These are phyloP conservation scores for Triadica sebifera DNA, from an alignment of 345 rosid species.

Conservation along the genomic window DNA sequence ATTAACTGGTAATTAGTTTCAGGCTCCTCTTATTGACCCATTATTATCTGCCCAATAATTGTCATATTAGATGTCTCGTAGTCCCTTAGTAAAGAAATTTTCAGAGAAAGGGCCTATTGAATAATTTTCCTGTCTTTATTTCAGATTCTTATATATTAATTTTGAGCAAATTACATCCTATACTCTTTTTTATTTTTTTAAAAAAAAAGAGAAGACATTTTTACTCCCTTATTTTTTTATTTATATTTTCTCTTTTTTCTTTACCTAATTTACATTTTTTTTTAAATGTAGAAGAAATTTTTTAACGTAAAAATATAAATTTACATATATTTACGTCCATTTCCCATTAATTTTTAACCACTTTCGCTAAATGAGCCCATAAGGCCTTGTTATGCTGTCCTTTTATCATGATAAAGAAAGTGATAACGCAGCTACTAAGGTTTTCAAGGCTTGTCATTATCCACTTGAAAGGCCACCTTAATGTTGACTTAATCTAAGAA, in stretches of 20 bases:
- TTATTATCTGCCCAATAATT: slow-evolving; percentile 24
- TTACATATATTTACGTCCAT: too few relatives aligned
- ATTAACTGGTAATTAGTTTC: slow-evolving; percentile 9
- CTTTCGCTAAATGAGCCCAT: slow-evolving; percentile 13
- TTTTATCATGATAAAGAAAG: slow-evolving; percentile 10
- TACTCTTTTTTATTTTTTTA: too few relatives aligned
- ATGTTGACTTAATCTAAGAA: background rate
- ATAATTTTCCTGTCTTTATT: slow-evolving; percentile 10
- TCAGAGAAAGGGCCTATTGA: slow-evolving; percentile 17
- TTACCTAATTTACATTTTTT: too few relatives aligned
- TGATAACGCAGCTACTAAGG: slow-evolving; percentile 13
- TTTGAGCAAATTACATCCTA: too few relatives aligned
- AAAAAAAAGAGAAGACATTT: too few relatives aligned
- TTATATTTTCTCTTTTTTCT: too few relatives aligned
- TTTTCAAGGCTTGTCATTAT: slow-evolving; percentile 17
- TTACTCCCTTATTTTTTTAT: too few relatives aligned
- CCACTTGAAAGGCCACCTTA: slow-evolving; percentile 16
- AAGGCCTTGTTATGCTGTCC: slow-evolving; percentile 6
- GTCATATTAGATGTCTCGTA: slow-evolving; percentile 21
- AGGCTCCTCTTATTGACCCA: slow-evolving; percentile 22
- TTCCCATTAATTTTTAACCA: slow-evolving; percentile 13
- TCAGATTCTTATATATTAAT: slow-evolving; percentile 14
- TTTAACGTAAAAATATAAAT: too few relatives aligned
- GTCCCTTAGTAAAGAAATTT: slow-evolving; percentile 27
- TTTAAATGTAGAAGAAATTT: too few relatives aligned